A percentile compares a stretch with the other conserved stretches of the same genome.
Conservation (phyloP, 1,284 basidiomycete species). For the Ustilago nuda region DNA sequence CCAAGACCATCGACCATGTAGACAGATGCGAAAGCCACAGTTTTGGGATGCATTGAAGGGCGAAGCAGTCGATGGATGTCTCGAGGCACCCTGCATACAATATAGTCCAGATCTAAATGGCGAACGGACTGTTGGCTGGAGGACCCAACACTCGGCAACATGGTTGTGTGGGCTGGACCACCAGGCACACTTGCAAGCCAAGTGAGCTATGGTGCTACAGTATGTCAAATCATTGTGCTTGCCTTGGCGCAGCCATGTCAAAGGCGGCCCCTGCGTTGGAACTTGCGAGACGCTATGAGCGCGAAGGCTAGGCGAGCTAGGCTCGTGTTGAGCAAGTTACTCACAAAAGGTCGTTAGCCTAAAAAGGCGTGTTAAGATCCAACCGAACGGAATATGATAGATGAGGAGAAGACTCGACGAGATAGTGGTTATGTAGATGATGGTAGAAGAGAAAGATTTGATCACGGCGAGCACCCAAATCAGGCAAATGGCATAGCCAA, state of each 20-base stretch:
- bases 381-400: conserved; percentile 15
- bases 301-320: neutral
- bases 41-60: conserved; percentile 7
- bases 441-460: conserved; percentile 25
- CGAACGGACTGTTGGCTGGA: conserved; percentile 12
- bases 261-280: conserved; percentile 15
- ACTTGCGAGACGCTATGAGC: conserved; percentile 6
- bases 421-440: conserved; percentile 11
- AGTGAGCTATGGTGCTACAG: neutral
- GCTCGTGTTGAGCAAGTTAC: conserved; percentile 9
- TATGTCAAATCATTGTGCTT: conserved; percentile 7
- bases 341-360: conserved; percentile 50
- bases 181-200: neutral
- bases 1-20: neutral
- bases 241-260: conserved; percentile 6
- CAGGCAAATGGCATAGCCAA: conserved; percentile 1
- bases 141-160: conserved; percentile 10
- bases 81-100: conserved; percentile 22
- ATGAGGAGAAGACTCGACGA: conserved; percentile 26
- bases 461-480: conserved; percentile 9
- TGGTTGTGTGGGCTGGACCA: conserved; percentile 5
- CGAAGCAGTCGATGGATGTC: neutral
- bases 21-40: conserved; percentile 1
- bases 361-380: conserved; percentile 27
- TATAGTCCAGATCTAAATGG: neutral